A percentile compares a stretch with the other conserved stretches of the same genome.
Conservation (phyloP, 2,329 filamentous ascomycete genomes). For the Helminthosporium solani region DNA sequence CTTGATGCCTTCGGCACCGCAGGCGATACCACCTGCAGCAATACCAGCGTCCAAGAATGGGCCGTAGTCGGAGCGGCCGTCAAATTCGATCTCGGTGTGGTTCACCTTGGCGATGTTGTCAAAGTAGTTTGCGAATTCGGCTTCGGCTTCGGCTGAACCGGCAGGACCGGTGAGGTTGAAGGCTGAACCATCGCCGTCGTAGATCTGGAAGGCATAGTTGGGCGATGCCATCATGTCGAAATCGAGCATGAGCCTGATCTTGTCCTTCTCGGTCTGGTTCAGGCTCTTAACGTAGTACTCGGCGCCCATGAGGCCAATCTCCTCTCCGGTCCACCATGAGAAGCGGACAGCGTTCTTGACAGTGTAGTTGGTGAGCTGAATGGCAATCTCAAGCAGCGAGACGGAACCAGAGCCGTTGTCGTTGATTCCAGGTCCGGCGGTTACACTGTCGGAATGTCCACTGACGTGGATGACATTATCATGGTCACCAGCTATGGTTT, state of each 20-base stretch:
- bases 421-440: conserved; percentile 69
- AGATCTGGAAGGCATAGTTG: conserved; percentile 59
- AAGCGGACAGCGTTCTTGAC: conserved; percentile 70
- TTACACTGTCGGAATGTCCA: conserved; percentile 63
- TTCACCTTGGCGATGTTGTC: conserved; percentile 28
- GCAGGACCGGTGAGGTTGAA: conserved; percentile 57
- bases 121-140: conserved; percentile 53
- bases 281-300: conserved; percentile 57
- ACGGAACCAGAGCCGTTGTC: conserved; percentile 72
- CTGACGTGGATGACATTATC: conserved; percentile 59
- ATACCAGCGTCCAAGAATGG: conserved; percentile 73
- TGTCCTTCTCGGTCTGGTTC: conserved; percentile 52
- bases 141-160: conserved; percentile 68
- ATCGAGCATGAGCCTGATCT: conserved; percentile 68
- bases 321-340: conserved; percentile 64
- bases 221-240: conserved; percentile 70
- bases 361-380: conserved; percentile 67
- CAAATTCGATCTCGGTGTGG: conserved; percentile 69
- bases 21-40: conserved; percentile 73
- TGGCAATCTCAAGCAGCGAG: conserved; percentile 60
- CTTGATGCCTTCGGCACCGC: conserved; percentile 76
- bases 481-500: conserved; percentile 59
- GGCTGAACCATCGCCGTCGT: conserved; percentile 58
- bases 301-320: conserved; percentile 63
- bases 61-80: conserved; percentile 78